Conservation (phyloP, 148 eudicot genomes). For the Nepenthes mirabilis region DNA sequence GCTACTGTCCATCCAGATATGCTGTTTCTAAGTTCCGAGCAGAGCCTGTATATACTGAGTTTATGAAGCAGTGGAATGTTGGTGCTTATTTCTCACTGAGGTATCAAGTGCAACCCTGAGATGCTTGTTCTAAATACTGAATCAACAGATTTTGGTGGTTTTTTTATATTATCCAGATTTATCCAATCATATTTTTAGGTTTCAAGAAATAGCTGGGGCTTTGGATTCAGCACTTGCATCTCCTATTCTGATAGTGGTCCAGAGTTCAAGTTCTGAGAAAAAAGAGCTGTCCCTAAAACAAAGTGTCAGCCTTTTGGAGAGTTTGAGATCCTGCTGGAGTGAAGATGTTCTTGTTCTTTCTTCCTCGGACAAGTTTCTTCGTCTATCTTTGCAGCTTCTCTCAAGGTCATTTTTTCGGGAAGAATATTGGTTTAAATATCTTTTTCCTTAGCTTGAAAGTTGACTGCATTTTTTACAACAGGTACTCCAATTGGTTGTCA, state of each 20-base stretch:
- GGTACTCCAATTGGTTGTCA: slow-evolving; percentile 89
- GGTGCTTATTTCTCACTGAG: slow-evolving; percentile 95
- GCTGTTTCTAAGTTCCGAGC: slow-evolving; percentile 71
- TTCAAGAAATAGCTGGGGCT: slow-evolving; percentile 95
- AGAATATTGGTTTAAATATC: neutral
- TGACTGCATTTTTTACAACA: slow-evolving; percentile 11
- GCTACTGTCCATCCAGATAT: slow-evolving; percentile 70
- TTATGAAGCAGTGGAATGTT: slow-evolving; percentile 94
- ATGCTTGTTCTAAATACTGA: neutral
- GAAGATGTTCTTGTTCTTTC: slow-evolving; percentile 78
- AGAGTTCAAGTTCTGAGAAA: slow-evolving; percentile 25
- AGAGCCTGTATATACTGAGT: slow-evolving; percentile 71
- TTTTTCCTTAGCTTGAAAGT: neutral
- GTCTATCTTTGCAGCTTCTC: slow-evolving; percentile 83
- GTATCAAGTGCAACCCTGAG: slow-evolving; percentile 26
- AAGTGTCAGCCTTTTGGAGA: slow-evolving; percentile 62
- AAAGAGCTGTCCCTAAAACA: slow-evolving; percentile 51
- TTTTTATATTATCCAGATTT: neutral
- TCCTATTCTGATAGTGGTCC: slow-evolving; percentile 34
- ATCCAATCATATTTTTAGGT: too few relatives aligned
- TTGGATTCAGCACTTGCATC: slow-evolving; percentile 72
- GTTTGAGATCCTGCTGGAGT: slow-evolving; percentile 89
- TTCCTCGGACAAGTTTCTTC: slow-evolving; percentile 83
- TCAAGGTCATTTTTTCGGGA: slow-evolving; percentile 42
- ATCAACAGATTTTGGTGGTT: neutral